Evolutionary conservation across 2,329 filamentous ascomycete genomes (phyloP).

Genomic region (Cladosporium halotolerans): DNA sequence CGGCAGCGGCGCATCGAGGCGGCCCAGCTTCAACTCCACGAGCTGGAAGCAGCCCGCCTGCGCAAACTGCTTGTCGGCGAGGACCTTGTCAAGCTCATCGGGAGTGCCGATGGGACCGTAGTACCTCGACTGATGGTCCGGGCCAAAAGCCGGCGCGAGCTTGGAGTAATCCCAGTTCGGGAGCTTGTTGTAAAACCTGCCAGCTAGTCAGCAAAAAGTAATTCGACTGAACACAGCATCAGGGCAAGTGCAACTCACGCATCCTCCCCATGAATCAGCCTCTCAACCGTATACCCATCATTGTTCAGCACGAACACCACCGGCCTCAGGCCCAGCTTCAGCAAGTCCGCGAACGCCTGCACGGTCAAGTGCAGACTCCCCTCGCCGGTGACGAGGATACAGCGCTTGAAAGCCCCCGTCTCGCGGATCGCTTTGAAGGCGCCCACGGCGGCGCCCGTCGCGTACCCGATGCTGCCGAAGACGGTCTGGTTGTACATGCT

Average conservation of each 20-base stretch:
- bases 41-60: slow-evolving; percentile 14
- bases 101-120: slow-evolving; percentile 17
- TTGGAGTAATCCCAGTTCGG: slow-evolving; percentile 13
- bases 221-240: too few species aligned
- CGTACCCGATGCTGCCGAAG: slow-evolving; percentile 28
- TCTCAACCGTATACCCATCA: slow-evolving; percentile 54
- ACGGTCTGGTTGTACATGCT: slow-evolving; percentile 51
- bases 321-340: slow-evolving; percentile 61
- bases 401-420: slow-evolving; percentile 36
- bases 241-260: background rate
- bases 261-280: slow-evolving; percentile 51
- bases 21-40: slow-evolving; percentile 18
- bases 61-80: slow-evolving; percentile 10
- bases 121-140: slow-evolving; percentile 9
- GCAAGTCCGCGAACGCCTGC: slow-evolving; percentile 74
- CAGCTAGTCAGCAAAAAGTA: background rate
- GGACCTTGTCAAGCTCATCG: slow-evolving; percentile 12
- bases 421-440: slow-evolving; percentile 21
- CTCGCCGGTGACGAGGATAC: slow-evolving; percentile 58
- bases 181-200: background rate
- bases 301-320: slow-evolving; percentile 51
- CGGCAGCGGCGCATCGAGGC: slow-evolving; percentile 18
- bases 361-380: slow-evolving; percentile 56
- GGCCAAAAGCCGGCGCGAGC: slow-evolving; percentile 12
- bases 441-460: slow-evolving; percentile 21